Conservation (phyloP, 768 basidiomycete genomes). For the Gymnopilus dilepis region DNA sequence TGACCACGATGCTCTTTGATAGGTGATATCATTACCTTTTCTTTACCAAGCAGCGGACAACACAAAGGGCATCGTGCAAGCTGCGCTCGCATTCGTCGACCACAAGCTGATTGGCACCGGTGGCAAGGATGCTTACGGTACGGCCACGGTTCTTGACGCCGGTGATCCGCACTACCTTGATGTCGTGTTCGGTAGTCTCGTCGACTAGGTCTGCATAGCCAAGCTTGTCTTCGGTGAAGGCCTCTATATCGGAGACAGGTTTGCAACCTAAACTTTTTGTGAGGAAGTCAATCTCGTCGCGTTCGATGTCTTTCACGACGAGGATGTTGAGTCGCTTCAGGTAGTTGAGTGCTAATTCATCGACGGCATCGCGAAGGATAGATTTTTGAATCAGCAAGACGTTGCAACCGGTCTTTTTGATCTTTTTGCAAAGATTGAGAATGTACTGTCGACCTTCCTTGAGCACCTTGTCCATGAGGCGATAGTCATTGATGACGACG, state of each 20-base stretch:
- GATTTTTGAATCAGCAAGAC: constrained; percentile 99
- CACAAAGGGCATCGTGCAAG: constrained; percentile 98
- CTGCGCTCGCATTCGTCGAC: constrained; percentile 97
- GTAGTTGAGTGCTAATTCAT: constrained; percentile 96
- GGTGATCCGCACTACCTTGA: constrained; percentile 92
- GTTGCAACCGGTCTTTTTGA: constrained; percentile 99
- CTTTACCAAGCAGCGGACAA: constrained; percentile 97
- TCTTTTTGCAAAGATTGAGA: constrained; percentile 97
- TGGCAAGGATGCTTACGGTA: constrained; percentile 95
- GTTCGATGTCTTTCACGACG: constrained; percentile 96
- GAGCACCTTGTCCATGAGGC: constrained; percentile 99
- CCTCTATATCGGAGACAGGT: constrained; percentile 96
- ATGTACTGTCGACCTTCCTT: constrained; percentile 99
- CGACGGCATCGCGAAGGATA: constrained; percentile 98
- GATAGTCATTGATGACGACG: constrained; percentile 98
- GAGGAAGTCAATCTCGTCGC: constrained; percentile 98
- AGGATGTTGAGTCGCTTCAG: constrained; percentile 96
- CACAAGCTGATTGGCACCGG: constrained; percentile 90
- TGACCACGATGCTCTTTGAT: background rate
- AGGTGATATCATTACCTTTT: constrained; percentile 70
- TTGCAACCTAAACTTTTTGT: constrained; percentile 94
- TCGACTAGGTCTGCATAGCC: constrained; percentile 96
- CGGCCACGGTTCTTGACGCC: constrained; percentile 94
- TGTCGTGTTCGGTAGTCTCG: constrained; percentile 79
- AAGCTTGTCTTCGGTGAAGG: constrained; percentile 97